Percentiles rank a stretch among this genome's conserved stretches.
Conservation (phyloP, 2,329 filamentous ascomycete species). For the Hymenoscyphus linearis region DNA sequence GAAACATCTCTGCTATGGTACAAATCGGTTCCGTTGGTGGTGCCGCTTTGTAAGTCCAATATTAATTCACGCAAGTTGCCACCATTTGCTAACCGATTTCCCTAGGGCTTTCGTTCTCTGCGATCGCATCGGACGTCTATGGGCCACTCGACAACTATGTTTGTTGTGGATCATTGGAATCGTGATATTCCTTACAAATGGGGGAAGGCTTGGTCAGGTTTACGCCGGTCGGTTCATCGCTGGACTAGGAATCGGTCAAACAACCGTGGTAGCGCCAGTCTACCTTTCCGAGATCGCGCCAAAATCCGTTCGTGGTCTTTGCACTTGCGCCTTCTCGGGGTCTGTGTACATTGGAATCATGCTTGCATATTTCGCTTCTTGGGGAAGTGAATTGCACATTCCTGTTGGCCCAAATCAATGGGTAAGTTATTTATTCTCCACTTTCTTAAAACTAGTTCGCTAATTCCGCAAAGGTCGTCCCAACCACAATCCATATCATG, state of each 20-base stretch:
- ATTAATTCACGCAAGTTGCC: not conserved
- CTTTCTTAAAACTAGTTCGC: conserved; percentile 30
- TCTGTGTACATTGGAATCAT: conserved; percentile 75
- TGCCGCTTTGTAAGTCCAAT: conserved; percentile 49
- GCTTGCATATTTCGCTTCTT: conserved; percentile 72
- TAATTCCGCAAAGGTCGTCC: conserved; percentile 48
- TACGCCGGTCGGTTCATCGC: conserved; percentile 64
- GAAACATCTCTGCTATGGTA: conserved; percentile 76
- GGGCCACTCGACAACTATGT: conserved; percentile 55
- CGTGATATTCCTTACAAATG: conserved; percentile 51
- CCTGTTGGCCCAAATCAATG: conserved; percentile 44
- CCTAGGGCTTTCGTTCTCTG: conserved; percentile 43
- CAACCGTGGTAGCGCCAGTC: conserved; percentile 61
- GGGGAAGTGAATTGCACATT: conserved; percentile 50
- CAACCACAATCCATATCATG: conserved; percentile 71
- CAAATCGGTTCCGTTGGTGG: conserved; percentile 72
- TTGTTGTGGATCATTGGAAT: conserved; percentile 53
- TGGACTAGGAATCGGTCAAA: conserved; percentile 58
- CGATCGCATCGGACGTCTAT: conserved; percentile 57
- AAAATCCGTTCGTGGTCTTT: conserved; percentile 64
- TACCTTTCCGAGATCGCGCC: conserved; percentile 71
- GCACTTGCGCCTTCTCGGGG: conserved; percentile 65
- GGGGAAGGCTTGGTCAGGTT: conserved; percentile 50
- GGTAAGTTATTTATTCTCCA: conserved; percentile 28
- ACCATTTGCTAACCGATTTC: not conserved